Percentiles rank a stretch among this genome's conserved stretches.
Conservation (phyloP, 352 stramenopile genomes). For the Globisporangium orthogonon region DNA sequence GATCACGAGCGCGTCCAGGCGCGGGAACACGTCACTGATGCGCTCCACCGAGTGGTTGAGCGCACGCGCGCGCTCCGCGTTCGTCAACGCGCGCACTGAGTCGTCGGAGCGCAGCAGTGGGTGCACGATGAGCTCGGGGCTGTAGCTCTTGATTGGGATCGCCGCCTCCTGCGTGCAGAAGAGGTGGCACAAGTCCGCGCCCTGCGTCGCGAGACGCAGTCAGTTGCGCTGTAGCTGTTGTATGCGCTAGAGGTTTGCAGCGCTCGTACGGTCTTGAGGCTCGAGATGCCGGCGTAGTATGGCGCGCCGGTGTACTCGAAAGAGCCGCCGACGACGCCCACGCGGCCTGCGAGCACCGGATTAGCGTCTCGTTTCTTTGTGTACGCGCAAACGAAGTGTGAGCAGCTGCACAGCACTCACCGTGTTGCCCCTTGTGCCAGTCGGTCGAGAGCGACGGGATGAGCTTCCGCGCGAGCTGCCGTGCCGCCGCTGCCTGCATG, state of each 20-base stretch:
- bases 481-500: constrained; percentile 3
- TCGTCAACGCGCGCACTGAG: constrained; percentile 9
- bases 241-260: not conserved
- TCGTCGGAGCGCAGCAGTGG: constrained; percentile 63
- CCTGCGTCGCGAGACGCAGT: constrained; percentile 21
- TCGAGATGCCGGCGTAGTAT: constrained; percentile 94
- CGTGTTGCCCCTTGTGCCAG: constrained; percentile 75
- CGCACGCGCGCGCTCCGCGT: constrained; percentile 8
- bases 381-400: no score
- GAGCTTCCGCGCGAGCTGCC: constrained; percentile 31
- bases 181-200: constrained; percentile 93
- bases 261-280: constrained; percentile 75
- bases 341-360: constrained; percentile 35
- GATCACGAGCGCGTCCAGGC: constrained; percentile 82
- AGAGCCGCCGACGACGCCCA: constrained; percentile 94
- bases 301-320: constrained; percentile 96
- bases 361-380: not conserved
- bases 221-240: not conserved
- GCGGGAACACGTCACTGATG: constrained; percentile 52
- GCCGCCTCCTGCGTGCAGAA: constrained; percentile 93
- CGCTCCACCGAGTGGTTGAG: constrained; percentile 31
- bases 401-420: constrained; percentile 12
- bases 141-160: constrained; percentile 97
- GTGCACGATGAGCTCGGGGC: constrained; percentile 94
- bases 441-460: constrained; percentile 61